These are phyloP conservation scores for Strigomonas culicis DNA, from an alignment of 208 protist species.

Conservation along the genomic window DNA sequence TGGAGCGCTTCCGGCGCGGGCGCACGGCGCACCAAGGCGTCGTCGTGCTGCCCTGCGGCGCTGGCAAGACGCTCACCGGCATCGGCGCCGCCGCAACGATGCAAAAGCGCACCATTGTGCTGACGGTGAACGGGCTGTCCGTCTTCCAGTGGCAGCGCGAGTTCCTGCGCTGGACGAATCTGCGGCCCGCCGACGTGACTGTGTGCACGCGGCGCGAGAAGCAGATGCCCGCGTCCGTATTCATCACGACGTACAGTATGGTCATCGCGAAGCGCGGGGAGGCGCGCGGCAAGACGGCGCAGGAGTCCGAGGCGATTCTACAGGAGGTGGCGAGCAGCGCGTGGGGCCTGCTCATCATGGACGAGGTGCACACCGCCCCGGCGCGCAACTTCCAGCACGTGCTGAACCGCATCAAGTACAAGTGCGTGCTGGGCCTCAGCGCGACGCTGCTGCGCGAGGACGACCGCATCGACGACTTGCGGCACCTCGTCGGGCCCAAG, in stretches of 20 bases:
- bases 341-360: constrained; percentile 99
- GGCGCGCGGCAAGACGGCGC: constrained; percentile 39
- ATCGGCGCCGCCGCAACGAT: constrained; percentile 95
- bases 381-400: constrained; percentile 96
- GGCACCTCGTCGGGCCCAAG: constrained; percentile 99
- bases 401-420: constrained; percentile 88
- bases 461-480: constrained; percentile 96
- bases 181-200: constrained; percentile 61
- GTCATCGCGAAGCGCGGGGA: constrained; percentile 77
- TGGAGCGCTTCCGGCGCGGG: constrained; percentile 79
- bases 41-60: constrained; percentile 99
- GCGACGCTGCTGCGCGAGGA: constrained; percentile 97
- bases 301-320: constrained; percentile 72
- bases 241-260: constrained; percentile 99
- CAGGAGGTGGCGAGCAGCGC: constrained; percentile 38
- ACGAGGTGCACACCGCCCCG: constrained; percentile 98
- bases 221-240: constrained; percentile 76
- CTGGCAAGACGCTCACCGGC: constrained; percentile 99
- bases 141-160: constrained; percentile 97
- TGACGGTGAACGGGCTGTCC: constrained; percentile 95
- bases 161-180: constrained; percentile 92
- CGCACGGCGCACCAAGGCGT: constrained; percentile 93
- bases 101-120: constrained; percentile 93
- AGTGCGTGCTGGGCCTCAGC: constrained; percentile 99
- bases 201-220: constrained; percentile 85